phyloP scores from a whole-genome alignment of 257 asterid species.

The Dorcoceras hygrometricum region DNA sequence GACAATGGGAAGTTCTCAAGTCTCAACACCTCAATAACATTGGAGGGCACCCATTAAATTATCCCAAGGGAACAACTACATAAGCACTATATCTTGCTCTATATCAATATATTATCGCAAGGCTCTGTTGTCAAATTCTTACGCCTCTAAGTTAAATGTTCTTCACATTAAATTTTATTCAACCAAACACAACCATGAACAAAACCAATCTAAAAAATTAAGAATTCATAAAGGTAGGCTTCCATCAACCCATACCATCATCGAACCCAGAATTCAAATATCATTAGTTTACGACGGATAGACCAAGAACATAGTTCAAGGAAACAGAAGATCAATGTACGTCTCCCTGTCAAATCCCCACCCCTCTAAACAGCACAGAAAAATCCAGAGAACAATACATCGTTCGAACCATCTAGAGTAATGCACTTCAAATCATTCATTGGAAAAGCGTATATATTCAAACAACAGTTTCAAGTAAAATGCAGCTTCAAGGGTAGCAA shows the following conservation, averaged over 20 bases:
- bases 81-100: neutral
- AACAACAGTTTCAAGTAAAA: conserved; percentile 22
- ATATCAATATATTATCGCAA: conserved; percentile 18
- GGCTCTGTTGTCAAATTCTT: neutral
- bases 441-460: neutral
- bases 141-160: conserved; percentile 8
- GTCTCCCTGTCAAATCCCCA: conserved; percentile 25
- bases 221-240: conserved; percentile 6
- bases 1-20: neutral
- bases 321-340: conserved; percentile 33
- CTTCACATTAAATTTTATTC: neutral
- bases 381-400: neutral
- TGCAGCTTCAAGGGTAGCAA: conserved; percentile 22
- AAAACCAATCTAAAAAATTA: neutral
- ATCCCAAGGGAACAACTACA: neutral
- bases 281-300: conserved; percentile 3
- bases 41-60: conserved; percentile 21
- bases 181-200: neutral
- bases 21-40: conserved; percentile 7
- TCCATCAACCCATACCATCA: conserved; percentile 16
- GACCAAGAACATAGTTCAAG: conserved; percentile 14
- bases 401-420: conserved; percentile 18
- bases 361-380: neutral
- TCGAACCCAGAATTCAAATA: conserved; percentile 7
- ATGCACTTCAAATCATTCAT: conserved; percentile 6